phyloP scores from a whole-genome alignment of 805 yeast species.

The Monosporozyma aerobia region DNA sequence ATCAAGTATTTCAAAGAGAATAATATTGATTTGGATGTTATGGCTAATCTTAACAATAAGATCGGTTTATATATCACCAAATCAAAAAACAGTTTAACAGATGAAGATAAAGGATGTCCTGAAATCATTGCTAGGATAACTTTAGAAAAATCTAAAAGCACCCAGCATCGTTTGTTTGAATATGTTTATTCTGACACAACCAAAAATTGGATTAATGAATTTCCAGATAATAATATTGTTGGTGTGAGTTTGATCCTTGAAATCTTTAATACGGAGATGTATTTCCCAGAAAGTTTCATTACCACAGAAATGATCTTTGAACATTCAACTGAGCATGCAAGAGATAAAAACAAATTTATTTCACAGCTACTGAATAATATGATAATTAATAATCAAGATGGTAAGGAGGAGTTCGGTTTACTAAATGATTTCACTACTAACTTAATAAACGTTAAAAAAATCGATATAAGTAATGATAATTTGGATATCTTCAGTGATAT shows the following conservation, averaged over 20 bases:
- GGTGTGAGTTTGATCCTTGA: constrained; percentile 25
- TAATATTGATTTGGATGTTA: constrained; percentile 10
- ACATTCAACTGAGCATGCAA: neutral
- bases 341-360: neutral
- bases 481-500: constrained; percentile 21
- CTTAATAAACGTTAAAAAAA: constrained; percentile 15
- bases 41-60: constrained; percentile 20
- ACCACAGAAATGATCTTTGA: constrained; percentile 1
- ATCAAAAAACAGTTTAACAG: neutral
- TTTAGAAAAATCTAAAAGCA: constrained; percentile 18
- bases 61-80: constrained; percentile 24
- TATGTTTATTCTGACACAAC: constrained; percentile 16
- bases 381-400: neutral
- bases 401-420: constrained; percentile 10
- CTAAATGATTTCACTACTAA: constrained; percentile 26
- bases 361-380: neutral
- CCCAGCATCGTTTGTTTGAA: constrained; percentile 21
- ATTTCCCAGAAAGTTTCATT: constrained; percentile 17
- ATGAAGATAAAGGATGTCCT: neutral
- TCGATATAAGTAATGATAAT: constrained; percentile 26
- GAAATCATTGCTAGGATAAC: constrained; percentile 17
- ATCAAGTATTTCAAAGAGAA: constrained; percentile 1
- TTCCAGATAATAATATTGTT: constrained; percentile 17
- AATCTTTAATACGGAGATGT: constrained; percentile 7
- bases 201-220: constrained; percentile 24